Conservation (phyloP, 345 rosid genomes). For the Dovyalis caffra region DNA sequence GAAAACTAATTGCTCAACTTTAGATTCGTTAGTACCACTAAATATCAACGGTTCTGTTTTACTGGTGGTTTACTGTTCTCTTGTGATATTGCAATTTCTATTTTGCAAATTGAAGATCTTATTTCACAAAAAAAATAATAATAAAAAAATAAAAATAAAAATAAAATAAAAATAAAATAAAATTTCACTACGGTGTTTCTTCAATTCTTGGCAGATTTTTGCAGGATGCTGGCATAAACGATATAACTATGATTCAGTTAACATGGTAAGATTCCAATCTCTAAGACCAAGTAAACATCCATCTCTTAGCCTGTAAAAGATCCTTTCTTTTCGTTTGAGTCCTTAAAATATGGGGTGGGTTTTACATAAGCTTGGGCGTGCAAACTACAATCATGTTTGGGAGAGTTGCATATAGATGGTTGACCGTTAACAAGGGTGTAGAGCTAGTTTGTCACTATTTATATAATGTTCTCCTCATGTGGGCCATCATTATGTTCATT, state of each 20-base stretch:
- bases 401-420: not conserved
- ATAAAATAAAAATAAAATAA: too few relatives aligned
- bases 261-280: conserved; percentile 56
- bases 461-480: not conserved
- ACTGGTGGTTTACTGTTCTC: not conserved
- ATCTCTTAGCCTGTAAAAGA: not conserved
- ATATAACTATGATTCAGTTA: conserved; percentile 65
- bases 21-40: not conserved
- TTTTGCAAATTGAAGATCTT: not conserved
- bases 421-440: not conserved
- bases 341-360: not conserved
- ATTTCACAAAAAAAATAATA: too few relatives aligned
- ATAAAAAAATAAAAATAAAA: too few relatives aligned
- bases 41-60: not conserved
- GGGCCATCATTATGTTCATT: not conserved
- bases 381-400: not conserved
- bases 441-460: not conserved
- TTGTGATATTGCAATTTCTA: not conserved
- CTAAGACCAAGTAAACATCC: not conserved
- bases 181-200: not conserved
- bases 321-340: not conserved
- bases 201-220: conserved; percentile 49
- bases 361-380: not conserved
- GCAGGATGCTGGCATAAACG: conserved; percentile 80
- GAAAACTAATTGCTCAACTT: not conserved